A percentile compares a stretch with the other conserved stretches of the same genome.
Evolutionary conservation across 2,329 filamentous ascomycete genomes (phyloP).

Genomic region (Trichoderma endophyticum): DNA sequence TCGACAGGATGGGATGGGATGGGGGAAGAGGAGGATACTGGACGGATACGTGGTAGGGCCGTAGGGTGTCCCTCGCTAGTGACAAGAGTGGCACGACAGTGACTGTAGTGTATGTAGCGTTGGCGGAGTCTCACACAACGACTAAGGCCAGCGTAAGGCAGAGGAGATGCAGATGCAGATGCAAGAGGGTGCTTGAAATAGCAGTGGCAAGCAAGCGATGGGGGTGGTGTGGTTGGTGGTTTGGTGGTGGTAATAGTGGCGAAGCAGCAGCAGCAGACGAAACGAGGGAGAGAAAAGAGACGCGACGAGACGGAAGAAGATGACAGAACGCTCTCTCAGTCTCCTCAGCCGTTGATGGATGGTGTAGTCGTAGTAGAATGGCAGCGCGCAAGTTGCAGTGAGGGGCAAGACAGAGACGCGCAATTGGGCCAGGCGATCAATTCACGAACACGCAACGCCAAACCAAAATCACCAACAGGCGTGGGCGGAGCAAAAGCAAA

Average conservation of each 20-base stretch:
- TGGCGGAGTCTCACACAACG: conserved; percentile 10
- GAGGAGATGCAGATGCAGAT: neutral
- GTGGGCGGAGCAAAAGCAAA: neutral
- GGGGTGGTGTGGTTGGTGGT: neutral
- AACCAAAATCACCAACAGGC: neutral
- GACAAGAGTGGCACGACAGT: conserved; percentile 17
- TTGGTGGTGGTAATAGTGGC: neutral
- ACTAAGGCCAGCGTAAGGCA: neutral
- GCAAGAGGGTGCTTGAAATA: neutral
- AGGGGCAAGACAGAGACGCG: neutral
- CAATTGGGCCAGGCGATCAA: neutral
- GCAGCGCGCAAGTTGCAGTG: neutral
- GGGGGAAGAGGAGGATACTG: neutral
- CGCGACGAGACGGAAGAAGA: neutral
- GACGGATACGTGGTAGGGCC: conserved; percentile 15
- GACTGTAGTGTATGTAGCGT: neutral
- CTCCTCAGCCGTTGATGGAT: neutral
- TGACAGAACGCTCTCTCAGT: neutral
- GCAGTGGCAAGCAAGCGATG: neutral
- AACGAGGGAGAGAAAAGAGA: neutral
- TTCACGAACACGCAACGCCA: neutral
- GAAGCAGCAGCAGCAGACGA: neutral
- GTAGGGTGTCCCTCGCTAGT: conserved; percentile 17
- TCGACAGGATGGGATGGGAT: neutral
- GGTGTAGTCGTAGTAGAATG: conserved; percentile 2